Evolutionary conservation across 495 filamentous ascomycete genomes (phyloP).

Genomic region (Bacidia rubella): DNA sequence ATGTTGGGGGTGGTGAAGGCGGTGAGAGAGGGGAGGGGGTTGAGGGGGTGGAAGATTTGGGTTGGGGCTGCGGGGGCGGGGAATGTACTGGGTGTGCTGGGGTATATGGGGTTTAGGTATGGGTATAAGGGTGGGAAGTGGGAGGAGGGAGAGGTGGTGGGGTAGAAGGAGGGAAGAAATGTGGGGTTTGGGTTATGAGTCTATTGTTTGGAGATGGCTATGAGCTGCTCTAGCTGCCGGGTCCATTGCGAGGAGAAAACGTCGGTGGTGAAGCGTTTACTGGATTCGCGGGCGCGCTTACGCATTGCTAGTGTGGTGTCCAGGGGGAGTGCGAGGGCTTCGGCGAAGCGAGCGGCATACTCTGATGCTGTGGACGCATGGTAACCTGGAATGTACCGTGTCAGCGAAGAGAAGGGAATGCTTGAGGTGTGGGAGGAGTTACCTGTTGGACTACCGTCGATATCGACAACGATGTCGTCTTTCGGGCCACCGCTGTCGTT

Average conservation of each 20-base stretch:
- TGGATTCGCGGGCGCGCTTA: constrained; percentile 55
- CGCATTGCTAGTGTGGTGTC: constrained; percentile 62
- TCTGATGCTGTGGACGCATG: constrained; percentile 62
- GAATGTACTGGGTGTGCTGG: neutral
- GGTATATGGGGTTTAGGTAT: constrained; percentile 4
- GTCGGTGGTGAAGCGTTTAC: constrained; percentile 74
- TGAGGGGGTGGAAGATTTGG: constrained; percentile 23
- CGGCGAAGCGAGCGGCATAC: constrained; percentile 65
- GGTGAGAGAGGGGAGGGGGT: constrained; percentile 23
- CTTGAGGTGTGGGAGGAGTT: constrained; percentile 2
- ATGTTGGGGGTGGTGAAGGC: constrained; percentile 18
- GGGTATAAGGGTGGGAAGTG: constrained; percentile 5
- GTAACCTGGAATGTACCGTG: constrained; percentile 43
- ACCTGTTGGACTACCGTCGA: constrained; percentile 65
- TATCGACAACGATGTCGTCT: constrained; percentile 73
- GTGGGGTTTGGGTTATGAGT: neutral
- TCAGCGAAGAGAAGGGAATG: neutral
- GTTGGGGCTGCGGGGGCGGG: constrained; percentile 6
- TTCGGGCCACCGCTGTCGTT: constrained; percentile 87
- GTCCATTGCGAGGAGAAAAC: constrained; percentile 70
- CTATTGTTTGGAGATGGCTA: constrained; percentile 26
- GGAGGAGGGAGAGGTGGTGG: constrained; percentile 1
- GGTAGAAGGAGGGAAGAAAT: neutral
- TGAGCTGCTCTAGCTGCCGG: constrained; percentile 53
- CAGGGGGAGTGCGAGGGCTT: constrained; percentile 52